phyloP scores from a whole-genome alignment of 176 grass and related monocot species.

The Oryza australiensis region DNA sequence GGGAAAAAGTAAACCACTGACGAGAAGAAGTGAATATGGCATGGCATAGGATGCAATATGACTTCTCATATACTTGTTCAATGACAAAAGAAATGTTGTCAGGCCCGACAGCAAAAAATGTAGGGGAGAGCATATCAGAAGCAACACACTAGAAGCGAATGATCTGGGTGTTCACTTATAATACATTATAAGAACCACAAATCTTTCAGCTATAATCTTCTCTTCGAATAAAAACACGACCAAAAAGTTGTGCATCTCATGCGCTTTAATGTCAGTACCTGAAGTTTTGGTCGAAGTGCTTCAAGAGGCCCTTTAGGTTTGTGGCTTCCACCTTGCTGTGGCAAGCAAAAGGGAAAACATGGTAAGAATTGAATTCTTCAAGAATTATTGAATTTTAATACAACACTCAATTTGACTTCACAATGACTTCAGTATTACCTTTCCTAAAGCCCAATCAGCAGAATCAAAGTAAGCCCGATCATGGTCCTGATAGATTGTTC shows the following conservation, averaged over 20 bases:
- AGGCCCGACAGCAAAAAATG: no score
- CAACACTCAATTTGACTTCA: background rate
- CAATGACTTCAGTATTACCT: constrained; percentile 45
- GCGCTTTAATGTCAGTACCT: constrained; percentile 39
- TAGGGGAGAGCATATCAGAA: no score
- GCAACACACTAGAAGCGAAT: constrained; percentile 1
- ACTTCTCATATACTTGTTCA: no score
- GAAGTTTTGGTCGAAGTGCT: constrained; percentile 89
- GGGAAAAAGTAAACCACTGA: constrained; percentile 15
- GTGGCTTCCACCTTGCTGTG: constrained; percentile 74
- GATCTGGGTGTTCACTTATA: background rate
- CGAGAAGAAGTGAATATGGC: constrained; percentile 20
- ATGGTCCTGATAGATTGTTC: constrained; percentile 68
- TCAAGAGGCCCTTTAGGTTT: constrained; percentile 91
- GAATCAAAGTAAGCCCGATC: constrained; percentile 94
- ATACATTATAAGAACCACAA: background rate
- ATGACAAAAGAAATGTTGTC: no score
- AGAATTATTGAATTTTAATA: background rate
- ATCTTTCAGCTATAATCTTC: background rate
- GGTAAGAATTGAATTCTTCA: background rate
- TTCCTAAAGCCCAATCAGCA: constrained; percentile 96
- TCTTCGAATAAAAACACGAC: background rate
- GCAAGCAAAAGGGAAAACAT: background rate
- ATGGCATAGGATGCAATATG: no score
- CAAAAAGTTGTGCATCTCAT: background rate